Evolutionary conservation across 2,329 filamentous ascomycete species (phyloP).

Genomic region (Podosphaera xanthii): DNA sequence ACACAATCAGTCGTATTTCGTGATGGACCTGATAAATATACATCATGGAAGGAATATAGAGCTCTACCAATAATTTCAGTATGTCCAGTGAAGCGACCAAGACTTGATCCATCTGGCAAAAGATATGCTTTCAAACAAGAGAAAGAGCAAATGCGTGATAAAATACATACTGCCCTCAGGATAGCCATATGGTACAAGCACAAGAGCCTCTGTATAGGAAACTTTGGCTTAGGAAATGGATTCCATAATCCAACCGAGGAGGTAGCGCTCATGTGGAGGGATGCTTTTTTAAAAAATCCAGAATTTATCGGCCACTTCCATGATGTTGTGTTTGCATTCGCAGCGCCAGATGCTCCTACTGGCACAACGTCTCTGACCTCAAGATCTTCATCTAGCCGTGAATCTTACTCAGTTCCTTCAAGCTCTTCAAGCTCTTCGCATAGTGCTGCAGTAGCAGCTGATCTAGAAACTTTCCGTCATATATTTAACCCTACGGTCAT

Average conservation of each 20-base stretch:
- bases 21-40: slow-evolving; percentile 39
- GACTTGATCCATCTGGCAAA: slow-evolving; percentile 41
- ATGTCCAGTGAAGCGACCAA: slow-evolving; percentile 48
- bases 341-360: slow-evolving; percentile 28
- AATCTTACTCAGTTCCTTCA: slow-evolving; percentile 4
- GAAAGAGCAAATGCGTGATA: slow-evolving; percentile 46
- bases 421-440: slow-evolving; percentile 9
- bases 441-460: slow-evolving; percentile 17
- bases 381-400: slow-evolving; percentile 4
- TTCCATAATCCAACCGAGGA: slow-evolving; percentile 42
- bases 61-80: slow-evolving; percentile 52
- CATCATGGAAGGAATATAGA: slow-evolving; percentile 28
- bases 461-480: slow-evolving; percentile 29
- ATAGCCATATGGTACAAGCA: slow-evolving; percentile 42
- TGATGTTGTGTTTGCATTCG: slow-evolving; percentile 41
- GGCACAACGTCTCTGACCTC: slow-evolving; percentile 19
- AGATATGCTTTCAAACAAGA: slow-evolving; percentile 53
- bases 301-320: slow-evolving; percentile 38
- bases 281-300: slow-evolving; percentile 37
- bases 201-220: slow-evolving; percentile 34
- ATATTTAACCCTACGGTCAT: slow-evolving; percentile 26
- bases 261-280: slow-evolving; percentile 41
- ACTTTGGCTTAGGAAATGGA: slow-evolving; percentile 40
- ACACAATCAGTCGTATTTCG: slow-evolving; percentile 38
- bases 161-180: slow-evolving; percentile 46